These are phyloP conservation scores for Bruguiera parviflora DNA, from an alignment of 345 rosid species.

Conservation along the genomic window DNA sequence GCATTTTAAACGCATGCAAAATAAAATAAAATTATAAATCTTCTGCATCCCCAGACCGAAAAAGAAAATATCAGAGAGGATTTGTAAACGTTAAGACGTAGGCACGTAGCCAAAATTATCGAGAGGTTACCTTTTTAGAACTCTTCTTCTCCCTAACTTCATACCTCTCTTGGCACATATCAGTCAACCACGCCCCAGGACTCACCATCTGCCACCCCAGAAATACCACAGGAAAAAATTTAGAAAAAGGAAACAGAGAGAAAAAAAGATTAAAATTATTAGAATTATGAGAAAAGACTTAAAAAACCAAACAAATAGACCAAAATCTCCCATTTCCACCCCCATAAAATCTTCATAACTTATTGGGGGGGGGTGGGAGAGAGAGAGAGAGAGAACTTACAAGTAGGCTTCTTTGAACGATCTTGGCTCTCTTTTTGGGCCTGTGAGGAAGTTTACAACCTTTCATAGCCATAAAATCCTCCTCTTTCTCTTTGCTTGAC, in stretches of 20 bases:
- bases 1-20: slow-evolving; percentile 22
- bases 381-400: slow-evolving; percentile 31
- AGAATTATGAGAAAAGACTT: too few species aligned
- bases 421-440: slow-evolving; percentile 71
- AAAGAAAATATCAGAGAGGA: too few species aligned
- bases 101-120: slow-evolving; percentile 27
- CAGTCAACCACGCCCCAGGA: slow-evolving; percentile 76
- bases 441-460: slow-evolving; percentile 76
- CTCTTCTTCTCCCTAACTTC: slow-evolving; percentile 78
- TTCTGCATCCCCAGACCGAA: background rate
- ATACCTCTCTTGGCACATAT: slow-evolving; percentile 76
- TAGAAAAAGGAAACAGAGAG: background rate
- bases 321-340: background rate
- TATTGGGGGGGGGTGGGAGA: background rate
- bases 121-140: slow-evolving; percentile 51
- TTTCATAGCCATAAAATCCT: slow-evolving; percentile 76
- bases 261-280: background rate
- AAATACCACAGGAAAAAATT: slow-evolving; percentile 19
- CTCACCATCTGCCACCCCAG: slow-evolving; percentile 50
- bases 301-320: background rate
- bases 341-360: background rate
- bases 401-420: slow-evolving; percentile 62
- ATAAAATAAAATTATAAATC: background rate
- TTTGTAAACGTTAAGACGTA: background rate
- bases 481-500: slow-evolving; percentile 77